Conservation (phyloP, 106 monocot species). For the Iris macrosiphon region DNA sequence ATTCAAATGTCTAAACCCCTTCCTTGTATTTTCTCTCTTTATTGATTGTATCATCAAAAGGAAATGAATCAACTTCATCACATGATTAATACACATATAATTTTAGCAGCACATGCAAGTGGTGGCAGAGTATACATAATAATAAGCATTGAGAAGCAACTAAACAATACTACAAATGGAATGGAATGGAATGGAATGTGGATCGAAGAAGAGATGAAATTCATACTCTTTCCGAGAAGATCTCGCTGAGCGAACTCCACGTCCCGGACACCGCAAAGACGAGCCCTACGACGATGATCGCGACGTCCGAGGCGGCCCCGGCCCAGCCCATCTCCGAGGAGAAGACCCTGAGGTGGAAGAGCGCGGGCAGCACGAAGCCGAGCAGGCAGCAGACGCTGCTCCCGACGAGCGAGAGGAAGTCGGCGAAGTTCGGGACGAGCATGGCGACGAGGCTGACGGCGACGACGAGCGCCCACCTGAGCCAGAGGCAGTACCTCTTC, state of each 20-base stretch:
- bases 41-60: no score
- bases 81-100: no score
- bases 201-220: no score
- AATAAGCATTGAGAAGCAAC: no score
- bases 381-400: slow-evolving; percentile 49
- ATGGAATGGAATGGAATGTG: no score
- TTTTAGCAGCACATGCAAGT: no score
- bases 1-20: no score
- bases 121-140: no score
- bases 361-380: slow-evolving; percentile 45
- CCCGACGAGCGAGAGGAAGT: slow-evolving; percentile 57
- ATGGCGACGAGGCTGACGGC: slow-evolving; percentile 31
- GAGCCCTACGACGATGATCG: slow-evolving; percentile 29
- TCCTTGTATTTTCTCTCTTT: no score
- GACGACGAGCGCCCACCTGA: slow-evolving; percentile 32
- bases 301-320: slow-evolving; percentile 12
- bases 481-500: slow-evolving; percentile 39
- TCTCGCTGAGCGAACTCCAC: slow-evolving; percentile 32
- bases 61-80: no score
- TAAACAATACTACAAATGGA: no score
- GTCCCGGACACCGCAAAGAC: slow-evolving; percentile 40
- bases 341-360: slow-evolving; percentile 44
- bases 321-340: slow-evolving; percentile 28
- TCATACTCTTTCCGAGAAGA: no score
- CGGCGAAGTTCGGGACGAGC: slow-evolving; percentile 51